Conservation (phyloP, 2,329 filamentous ascomycete species). For the Leptographium flavum region DNA sequence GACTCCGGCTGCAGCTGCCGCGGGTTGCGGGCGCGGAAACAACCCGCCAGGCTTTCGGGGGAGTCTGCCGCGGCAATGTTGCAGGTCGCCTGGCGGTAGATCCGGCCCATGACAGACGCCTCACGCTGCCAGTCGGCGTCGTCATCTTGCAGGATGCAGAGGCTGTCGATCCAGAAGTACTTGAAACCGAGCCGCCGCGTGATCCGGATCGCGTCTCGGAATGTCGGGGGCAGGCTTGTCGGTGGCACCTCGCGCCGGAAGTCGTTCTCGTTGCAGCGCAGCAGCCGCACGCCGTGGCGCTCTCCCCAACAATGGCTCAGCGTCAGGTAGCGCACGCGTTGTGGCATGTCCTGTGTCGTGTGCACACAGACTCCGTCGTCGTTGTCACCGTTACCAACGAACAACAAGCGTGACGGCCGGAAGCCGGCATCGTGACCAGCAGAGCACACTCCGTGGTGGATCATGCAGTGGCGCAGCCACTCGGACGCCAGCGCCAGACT, state of each 20-base stretch:
- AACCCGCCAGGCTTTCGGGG: background rate
- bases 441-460: background rate
- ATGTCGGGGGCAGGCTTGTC: background rate
- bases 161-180: constrained; percentile 5
- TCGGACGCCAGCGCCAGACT: background rate
- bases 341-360: background rate
- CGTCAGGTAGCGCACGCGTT: background rate
- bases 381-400: background rate
- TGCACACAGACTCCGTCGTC: background rate
- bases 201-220: constrained; percentile 2
- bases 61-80: background rate
- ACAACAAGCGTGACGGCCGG: background rate
- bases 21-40: background rate
- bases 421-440: background rate
- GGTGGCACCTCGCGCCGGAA: background rate
- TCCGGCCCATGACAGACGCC: background rate
- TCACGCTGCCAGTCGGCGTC: constrained; percentile 10
- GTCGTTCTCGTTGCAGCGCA: background rate
- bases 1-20: background rate
- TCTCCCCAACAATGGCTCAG: background rate
- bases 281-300: background rate
- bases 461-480: background rate
- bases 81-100: constrained; percentile 3
- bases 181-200: background rate
- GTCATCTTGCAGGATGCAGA: constrained; percentile 8